Conservation (phyloP, 495 filamentous ascomycete species). For the Talaromyces trachyspermus region DNA sequence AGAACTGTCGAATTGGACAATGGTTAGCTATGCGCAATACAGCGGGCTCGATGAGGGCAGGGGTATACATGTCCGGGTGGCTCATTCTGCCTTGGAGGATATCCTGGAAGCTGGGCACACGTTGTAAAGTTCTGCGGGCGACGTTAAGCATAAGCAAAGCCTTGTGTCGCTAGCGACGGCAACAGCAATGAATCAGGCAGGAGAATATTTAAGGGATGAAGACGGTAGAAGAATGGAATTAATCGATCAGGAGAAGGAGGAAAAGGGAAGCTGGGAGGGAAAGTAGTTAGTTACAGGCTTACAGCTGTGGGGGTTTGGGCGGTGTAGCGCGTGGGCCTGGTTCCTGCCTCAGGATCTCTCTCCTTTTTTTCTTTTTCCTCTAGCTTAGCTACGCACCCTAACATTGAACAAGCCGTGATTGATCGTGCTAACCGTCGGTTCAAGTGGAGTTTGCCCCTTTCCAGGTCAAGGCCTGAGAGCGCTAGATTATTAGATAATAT, state of each 20-base stretch:
- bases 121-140: conserved; percentile 45
- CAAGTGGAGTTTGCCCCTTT: too few relatives aligned
- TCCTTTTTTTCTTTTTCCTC: too few relatives aligned
- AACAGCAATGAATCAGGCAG: conserved; percentile 18
- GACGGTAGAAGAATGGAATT: too few relatives aligned
- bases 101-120: conserved; percentile 54
- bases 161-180: conserved; percentile 26
- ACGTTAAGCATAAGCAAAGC: conserved; percentile 43
- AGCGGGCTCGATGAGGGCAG: background rate
- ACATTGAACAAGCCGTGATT: too few relatives aligned
- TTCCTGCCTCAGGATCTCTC: too few relatives aligned
- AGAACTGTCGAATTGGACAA: conserved; percentile 44
- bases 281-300: too few relatives aligned
- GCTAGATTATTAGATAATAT: too few relatives aligned
- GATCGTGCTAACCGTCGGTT: too few relatives aligned
- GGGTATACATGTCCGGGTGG: conserved; percentile 42
- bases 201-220: conserved; percentile 16
- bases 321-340: too few relatives aligned
- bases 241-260: background rate
- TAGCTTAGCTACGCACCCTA: too few relatives aligned
- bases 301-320: too few relatives aligned
- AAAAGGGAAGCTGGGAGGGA: background rate
- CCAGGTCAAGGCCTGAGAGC: too few relatives aligned
- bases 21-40: conserved; percentile 19
- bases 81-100: conserved; percentile 54